A percentile compares a stretch with the other conserved stretches of the same genome.
phyloP scores from a whole-genome alignment of 176 grass and related monocot species.

The Tillandsia leiboldiana region DNA sequence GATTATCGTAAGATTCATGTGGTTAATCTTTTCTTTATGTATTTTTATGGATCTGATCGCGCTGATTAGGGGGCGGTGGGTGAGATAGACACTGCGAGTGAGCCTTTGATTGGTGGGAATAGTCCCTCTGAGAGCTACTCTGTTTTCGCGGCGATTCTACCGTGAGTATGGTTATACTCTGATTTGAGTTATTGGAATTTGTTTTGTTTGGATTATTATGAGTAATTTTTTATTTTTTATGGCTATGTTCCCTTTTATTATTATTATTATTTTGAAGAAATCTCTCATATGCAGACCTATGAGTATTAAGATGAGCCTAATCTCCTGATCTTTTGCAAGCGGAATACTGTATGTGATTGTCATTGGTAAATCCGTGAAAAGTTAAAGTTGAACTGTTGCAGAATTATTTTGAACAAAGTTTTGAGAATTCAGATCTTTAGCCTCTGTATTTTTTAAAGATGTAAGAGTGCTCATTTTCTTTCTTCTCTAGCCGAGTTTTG shows the following conservation, averaged over 20 bases:
- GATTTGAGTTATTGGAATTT: background rate
- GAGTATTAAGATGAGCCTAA: background rate
- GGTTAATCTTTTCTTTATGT: background rate
- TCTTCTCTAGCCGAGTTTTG: too few species aligned
- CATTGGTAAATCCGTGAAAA: background rate
- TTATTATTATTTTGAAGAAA: background rate
- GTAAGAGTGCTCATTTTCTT: too few species aligned
- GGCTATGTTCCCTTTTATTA: background rate
- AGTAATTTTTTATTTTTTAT: background rate
- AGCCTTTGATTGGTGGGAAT: slow-evolving; percentile 32
- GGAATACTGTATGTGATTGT: background rate
- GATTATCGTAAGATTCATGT: background rate
- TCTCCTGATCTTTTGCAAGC: background rate
- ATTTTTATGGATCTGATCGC: background rate
- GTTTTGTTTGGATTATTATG: background rate
- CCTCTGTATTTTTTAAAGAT: too few species aligned
- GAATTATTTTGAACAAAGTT: too few species aligned
- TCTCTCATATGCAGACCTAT: background rate
- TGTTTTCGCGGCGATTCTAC: slow-evolving; percentile 38
- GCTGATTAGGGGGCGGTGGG: slow-evolving; percentile 2
- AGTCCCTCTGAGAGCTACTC: slow-evolving; percentile 40
- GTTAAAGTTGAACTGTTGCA: too few species aligned
- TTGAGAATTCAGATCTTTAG: too few species aligned
- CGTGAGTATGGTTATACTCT: slow-evolving; percentile 26
- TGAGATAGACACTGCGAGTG: slow-evolving; percentile 17